These are phyloP conservation scores for Oidiodendron maius DNA, from an alignment of 495 filamentous ascomycete genomes.

Conservation along the genomic window DNA sequence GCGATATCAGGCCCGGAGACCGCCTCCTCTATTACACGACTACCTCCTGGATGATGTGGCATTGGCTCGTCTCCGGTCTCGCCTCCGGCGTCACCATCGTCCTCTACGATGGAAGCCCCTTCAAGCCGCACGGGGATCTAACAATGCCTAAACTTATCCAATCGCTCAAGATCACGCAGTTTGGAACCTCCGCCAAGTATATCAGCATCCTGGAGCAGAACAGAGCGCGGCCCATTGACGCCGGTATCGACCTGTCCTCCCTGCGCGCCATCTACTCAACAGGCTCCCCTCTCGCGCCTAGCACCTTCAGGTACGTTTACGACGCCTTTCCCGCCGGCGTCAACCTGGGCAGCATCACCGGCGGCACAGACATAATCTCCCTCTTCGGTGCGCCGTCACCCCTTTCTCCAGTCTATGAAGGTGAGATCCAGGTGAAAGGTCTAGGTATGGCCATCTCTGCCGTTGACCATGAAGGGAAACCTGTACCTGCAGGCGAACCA, in stretches of 20 bases:
- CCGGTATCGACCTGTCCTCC: slow-evolving; percentile 41
- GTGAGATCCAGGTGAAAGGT: slow-evolving; percentile 86
- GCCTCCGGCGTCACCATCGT: slow-evolving; percentile 51
- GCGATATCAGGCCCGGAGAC: slow-evolving; percentile 39
- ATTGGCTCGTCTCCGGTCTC: slow-evolving; percentile 48
- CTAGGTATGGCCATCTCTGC: slow-evolving; percentile 87
- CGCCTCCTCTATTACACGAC: slow-evolving; percentile 42
- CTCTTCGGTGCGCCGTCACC: slow-evolving; percentile 85
- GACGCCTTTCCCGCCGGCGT: slow-evolving; percentile 56
- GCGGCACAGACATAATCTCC: slow-evolving; percentile 86
- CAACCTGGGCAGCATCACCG: slow-evolving; percentile 66
- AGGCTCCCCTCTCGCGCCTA: slow-evolving; percentile 84
- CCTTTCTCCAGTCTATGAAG: slow-evolving; percentile 75
- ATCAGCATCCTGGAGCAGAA: slow-evolving; percentile 87
- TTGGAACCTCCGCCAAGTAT: slow-evolving; percentile 82
- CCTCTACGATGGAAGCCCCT: slow-evolving; percentile 74
- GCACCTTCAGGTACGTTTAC: slow-evolving; percentile 89
- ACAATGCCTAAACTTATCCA: slow-evolving; percentile 52
- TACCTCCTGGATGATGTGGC: slow-evolving; percentile 79
- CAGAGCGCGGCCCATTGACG: slow-evolving; percentile 52
- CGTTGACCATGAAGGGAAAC: slow-evolving; percentile 56
- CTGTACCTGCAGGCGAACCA: slow-evolving; percentile 54
- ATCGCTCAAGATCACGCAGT: slow-evolving; percentile 49
- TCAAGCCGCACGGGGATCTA: slow-evolving; percentile 57
- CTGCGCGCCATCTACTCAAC: slow-evolving; percentile 87